Percentiles rank a stretch among this genome's conserved stretches.
Evolutionary conservation across 164 flowering plant species (phyloP).

Genomic region (Paratinospora sagittata): DNA sequence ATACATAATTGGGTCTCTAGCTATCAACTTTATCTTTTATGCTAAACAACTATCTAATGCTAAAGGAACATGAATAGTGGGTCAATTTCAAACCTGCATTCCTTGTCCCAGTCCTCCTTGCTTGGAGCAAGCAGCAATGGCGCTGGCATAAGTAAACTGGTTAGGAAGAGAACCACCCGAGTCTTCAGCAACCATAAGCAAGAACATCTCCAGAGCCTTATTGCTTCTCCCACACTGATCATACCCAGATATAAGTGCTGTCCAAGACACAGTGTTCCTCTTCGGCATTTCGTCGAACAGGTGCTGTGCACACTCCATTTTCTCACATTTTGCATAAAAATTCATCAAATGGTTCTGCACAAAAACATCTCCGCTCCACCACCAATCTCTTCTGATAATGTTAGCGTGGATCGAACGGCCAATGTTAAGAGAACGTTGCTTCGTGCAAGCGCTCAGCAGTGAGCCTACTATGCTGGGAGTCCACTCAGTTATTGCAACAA

Average conservation of each 20-base stretch:
- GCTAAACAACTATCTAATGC: too few relatives aligned
- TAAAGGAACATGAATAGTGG: not conserved
- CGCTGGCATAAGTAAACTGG: constrained; percentile 8
- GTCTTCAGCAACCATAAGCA: constrained; percentile 13
- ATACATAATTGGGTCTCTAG: too few relatives aligned
- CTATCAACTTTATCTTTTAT: too few relatives aligned
- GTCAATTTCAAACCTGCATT: constrained; percentile 15
- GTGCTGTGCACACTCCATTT: constrained; percentile 5
- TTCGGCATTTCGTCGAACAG: constrained; percentile 6
- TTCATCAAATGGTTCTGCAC: constrained; percentile 8
- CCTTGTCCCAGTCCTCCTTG: constrained; percentile 14
- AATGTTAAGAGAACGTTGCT: constrained; percentile 2
- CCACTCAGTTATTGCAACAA: constrained; percentile 4
- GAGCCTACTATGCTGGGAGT: constrained; percentile 10
- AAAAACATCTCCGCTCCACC: not conserved
- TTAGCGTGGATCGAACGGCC: constrained; percentile 18
- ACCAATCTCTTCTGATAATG: constrained; percentile 2
- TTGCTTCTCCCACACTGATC: constrained; percentile 6
- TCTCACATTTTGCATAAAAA: constrained; percentile 7
- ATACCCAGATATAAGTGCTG: constrained; percentile 6
- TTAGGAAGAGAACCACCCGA: constrained; percentile 4
- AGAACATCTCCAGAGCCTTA: constrained; percentile 9
- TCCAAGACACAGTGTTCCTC: constrained; percentile 11
- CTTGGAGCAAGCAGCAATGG: constrained; percentile 10
- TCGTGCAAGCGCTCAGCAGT: constrained; percentile 10